Evolutionary conservation across 140 eudicot species (phyloP), one percentile per base, ranked within the genome.

Genomic region (Ambrosia hybrid): DNA sequence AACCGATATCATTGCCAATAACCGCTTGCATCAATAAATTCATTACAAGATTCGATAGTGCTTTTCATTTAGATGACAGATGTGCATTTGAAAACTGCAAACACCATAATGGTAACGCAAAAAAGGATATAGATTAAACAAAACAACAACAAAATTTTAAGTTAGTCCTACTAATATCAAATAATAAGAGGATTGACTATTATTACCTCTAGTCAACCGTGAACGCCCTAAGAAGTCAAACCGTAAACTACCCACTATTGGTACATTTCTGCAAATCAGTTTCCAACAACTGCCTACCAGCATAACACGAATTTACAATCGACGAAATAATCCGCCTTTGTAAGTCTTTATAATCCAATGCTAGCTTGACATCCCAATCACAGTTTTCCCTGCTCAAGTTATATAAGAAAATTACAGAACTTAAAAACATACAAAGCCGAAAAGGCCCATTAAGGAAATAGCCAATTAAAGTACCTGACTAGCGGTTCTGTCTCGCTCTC

Each of bases 351-450:
- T 83, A 93, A 36, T 84, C 83, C 79, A 82, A 11, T 51, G 96
- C 96, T 73, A 92, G 80, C 83, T 87, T 80, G 39, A 87, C 90
- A 85, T 92, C 98, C 95, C 95, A 87, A 69, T 79, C 80, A 52
- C 71, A 51, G 5, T 41, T 62, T 68, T 81, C 85, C 66, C 96
- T 89, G 61, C 15, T 34, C 39, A 45, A 56, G 63, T 36, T 5
- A 33, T n/a, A 49, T 33, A 52, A 16, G 52, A 13, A 59, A 14
- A 48, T 53, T 17, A 36, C 15, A 46, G 1, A 33, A 10, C 2
- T 58, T 10, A 48, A 59, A 49, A 49, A 15, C 21, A 59, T 45
- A 36, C 3, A 0, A 33, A 5, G 21, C n/a, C n/a, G n/a, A n/a
- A n/a, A 21, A 21, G 0, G 30, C 34, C 3, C 16, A 41, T 37